Evolutionary conservation across 148 eudicot species (phyloP).

Genomic region (Silene uniflora): DNA sequence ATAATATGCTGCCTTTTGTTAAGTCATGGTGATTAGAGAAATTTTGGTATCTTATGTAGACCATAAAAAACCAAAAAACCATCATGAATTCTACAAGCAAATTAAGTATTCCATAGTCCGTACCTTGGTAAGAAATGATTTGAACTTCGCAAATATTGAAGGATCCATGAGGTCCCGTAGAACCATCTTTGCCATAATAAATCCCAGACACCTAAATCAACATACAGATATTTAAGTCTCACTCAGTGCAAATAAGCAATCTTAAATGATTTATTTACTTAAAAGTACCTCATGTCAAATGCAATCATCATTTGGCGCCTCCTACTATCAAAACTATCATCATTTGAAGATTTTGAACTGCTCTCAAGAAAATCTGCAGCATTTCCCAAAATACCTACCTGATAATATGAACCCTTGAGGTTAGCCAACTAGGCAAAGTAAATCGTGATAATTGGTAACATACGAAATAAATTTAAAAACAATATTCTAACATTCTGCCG

Average conservation of each 20-base stretch:
- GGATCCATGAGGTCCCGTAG: slow-evolving; percentile 96
- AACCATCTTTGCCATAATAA: slow-evolving; percentile 96
- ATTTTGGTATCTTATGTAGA: neutral
- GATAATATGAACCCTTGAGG: slow-evolving; percentile 18
- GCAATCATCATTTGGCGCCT: slow-evolving; percentile 98
- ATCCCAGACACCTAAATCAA: slow-evolving; percentile 78
- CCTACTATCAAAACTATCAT: slow-evolving; percentile 34
- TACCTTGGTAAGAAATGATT: slow-evolving; percentile 84
- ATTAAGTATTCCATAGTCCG: neutral
- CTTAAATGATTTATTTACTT: neutral
- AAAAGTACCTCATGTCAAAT: slow-evolving; percentile 87
- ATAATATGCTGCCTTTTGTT: neutral
- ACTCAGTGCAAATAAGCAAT: neutral
- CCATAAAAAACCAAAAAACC: neutral
- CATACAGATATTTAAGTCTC: neutral
- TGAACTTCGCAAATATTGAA: slow-evolving; percentile 58
- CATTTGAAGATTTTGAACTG: slow-evolving; percentile 24
- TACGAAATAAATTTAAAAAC: neutral
- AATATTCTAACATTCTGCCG: no score
- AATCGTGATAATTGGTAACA: neutral
- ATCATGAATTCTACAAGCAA: neutral
- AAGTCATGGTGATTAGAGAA: neutral
- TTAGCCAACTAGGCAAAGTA: neutral
- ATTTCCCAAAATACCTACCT: slow-evolving; percentile 97
- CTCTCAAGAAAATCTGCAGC: slow-evolving; percentile 79